These are phyloP conservation scores for Salix suchowensis DNA, from an alignment of 345 rosid species.

Conservation along the genomic window DNA sequence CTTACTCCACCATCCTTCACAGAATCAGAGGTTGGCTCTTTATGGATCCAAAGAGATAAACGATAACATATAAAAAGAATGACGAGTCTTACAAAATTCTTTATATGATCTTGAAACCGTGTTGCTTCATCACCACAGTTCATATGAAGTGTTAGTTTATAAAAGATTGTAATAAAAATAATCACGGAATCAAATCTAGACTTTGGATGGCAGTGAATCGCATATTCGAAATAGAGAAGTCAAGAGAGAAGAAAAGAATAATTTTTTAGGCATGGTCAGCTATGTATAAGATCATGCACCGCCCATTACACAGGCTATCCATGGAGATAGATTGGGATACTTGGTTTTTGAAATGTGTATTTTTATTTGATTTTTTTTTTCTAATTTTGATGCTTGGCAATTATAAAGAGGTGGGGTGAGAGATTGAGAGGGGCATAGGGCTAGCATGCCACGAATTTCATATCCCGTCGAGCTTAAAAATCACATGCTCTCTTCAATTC, in stretches of 20 bases:
- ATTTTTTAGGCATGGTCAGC: neutral
- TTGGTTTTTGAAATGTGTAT: neutral
- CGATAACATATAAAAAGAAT: neutral
- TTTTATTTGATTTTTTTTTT: neutral
- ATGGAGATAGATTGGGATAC: neutral
- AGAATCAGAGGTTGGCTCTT: neutral
- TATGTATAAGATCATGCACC: neutral
- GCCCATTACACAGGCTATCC: neutral
- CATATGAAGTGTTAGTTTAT: too few species aligned
- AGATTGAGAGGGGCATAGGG: neutral
- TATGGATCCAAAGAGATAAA: neutral
- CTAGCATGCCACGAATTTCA: neutral
- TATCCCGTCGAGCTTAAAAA: neutral
- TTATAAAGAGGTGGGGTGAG: constrained; percentile 14
- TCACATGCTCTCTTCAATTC: constrained; percentile 1
- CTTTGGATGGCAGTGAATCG: neutral
- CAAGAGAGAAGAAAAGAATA: neutral
- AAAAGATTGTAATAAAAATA: too few species aligned
- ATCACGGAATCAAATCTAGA: too few species aligned
- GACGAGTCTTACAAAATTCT: neutral
- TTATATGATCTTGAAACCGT: neutral
- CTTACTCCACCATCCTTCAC: neutral
- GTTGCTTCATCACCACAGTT: too few species aligned
- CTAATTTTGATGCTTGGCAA: constrained; percentile 17
- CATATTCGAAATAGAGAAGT: neutral